phyloP scores from a whole-genome alignment of 257 asterid genomes.

The Asclepias syriaca region DNA sequence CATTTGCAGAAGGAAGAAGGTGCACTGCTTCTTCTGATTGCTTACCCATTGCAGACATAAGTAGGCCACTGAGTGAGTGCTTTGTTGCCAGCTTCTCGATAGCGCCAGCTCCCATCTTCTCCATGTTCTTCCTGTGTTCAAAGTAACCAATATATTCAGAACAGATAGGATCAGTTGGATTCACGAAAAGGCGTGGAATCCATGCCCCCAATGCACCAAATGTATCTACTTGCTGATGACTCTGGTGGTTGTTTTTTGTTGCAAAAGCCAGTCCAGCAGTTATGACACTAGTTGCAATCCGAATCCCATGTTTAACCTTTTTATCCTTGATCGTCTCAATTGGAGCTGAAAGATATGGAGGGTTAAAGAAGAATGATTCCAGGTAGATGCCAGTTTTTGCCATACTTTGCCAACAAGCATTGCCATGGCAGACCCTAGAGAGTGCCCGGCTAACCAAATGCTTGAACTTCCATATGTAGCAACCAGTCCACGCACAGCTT shows the following conservation, averaged over 20 bases:
- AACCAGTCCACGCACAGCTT: conserved; percentile 61
- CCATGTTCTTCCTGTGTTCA: conserved; percentile 77
- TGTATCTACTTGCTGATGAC: conserved; percentile 33
- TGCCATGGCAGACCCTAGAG: conserved; percentile 87
- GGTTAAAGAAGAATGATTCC: conserved; percentile 69
- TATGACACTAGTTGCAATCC: conserved; percentile 72
- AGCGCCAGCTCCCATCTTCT: conserved; percentile 63
- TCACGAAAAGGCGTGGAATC: conserved; percentile 66
- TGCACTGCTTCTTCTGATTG: conserved; percentile 69
- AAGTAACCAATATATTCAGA: conserved; percentile 81
- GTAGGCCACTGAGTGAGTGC: conserved; percentile 71
- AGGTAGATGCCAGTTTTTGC: conserved; percentile 54
- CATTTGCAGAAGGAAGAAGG: conserved; percentile 75
- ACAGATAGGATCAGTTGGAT: conserved; percentile 66
- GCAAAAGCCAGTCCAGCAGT: conserved; percentile 91
- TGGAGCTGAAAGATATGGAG: conserved; percentile 85
- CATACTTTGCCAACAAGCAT: conserved; percentile 76
- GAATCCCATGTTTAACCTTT: conserved; percentile 64
- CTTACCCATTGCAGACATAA: conserved; percentile 58
- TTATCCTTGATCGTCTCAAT: conserved; percentile 67
- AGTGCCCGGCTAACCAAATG: conserved; percentile 84
- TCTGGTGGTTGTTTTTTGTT: conserved; percentile 38
- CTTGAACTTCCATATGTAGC: conserved; percentile 56
- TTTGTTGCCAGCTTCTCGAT: conserved; percentile 76
- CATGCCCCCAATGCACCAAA: conserved; percentile 51